A percentile compares a stretch with the other conserved stretches of the same genome.
phyloP scores from a whole-genome alignment of 345 rosid genomes.

The rapeseed (Brassica napus) region DNA sequence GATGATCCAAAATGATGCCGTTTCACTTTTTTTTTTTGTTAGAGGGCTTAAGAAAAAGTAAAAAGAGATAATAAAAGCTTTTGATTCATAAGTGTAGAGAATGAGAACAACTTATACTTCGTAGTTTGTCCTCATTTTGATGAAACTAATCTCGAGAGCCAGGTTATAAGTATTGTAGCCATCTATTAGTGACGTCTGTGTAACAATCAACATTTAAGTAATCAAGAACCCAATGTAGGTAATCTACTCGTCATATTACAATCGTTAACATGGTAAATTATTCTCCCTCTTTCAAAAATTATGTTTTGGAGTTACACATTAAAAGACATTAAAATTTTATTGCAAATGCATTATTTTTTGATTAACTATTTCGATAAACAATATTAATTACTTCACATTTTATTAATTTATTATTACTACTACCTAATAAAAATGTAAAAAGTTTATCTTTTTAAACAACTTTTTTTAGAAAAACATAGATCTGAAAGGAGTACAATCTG shows the following conservation, averaged over 20 bases:
- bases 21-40: background rate
- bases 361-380: too few species aligned
- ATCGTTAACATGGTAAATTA: background rate
- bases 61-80: conserved; percentile 19
- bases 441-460: too few species aligned
- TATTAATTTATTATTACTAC: too few species aligned
- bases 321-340: too few species aligned
- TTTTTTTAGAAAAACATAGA: too few species aligned
- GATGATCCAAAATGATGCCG: conserved; percentile 36
- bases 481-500: too few species aligned
- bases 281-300: background rate
- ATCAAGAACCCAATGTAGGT: too few species aligned
- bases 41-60: background rate
- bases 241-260: background rate
- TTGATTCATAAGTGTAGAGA: conserved; percentile 20
- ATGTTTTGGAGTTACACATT: too few species aligned
- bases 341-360: too few species aligned
- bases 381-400: too few species aligned
- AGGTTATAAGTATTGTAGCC: background rate
- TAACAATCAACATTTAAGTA: too few species aligned
- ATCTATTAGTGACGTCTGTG: background rate
- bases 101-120: background rate
- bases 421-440: too few species aligned
- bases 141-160: background rate
- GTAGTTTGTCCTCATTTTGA: background rate